Evolutionary conservation across 805 yeast species (phyloP), one percentile per base, ranked within the genome.

Genomic region (Metschnikowia rubicola): DNA sequence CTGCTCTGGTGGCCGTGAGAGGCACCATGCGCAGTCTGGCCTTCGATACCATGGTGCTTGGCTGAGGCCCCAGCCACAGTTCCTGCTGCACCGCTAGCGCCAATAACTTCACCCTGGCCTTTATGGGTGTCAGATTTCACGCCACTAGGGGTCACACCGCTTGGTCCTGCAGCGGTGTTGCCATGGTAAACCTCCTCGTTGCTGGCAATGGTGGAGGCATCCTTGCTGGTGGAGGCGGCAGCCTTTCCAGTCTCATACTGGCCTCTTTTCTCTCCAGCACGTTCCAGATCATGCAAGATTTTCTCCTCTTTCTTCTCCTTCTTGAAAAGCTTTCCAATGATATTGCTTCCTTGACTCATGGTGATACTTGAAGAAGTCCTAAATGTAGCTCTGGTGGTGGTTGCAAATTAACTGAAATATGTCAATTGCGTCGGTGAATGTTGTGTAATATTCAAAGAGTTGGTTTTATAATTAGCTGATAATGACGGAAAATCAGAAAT

Each of bases 251-350:
- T 9, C 32, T 53, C 56, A 30, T 11, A 19, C 30, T 41, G 39
- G 10, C 46, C 56, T 37, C 41, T 43, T 19, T 34, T 44, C 36
- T 50, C 33, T 12, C 55, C 57, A 3, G 57, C 55, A 19, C 51
- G 51, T 48, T 53, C 46, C 51, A 46, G 48, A 10, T 47, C 52
- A 19, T 48, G 35, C 31, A 44, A 35, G 30, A 52, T 34, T 12
- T 42, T 47, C 43, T 51, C 56, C 35, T 43, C 45, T 12, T 43
- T 40, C 32, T 43, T 47, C 30, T 39, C 33, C 26, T 39, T 44
- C 10, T 47, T 42, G 15, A 47, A 44, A 17, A 53, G 43, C 39
- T 53, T 53, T 10, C 48, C 52, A 10, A 53, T 46, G 39, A 53
- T 44, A 17, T 47, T 50, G 26, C 44, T 46, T n/a, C 46, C 50